These are phyloP conservation scores for Hymenoscyphus linearis DNA, from an alignment of 2,329 filamentous ascomycete genomes.

Conservation along the genomic window DNA sequence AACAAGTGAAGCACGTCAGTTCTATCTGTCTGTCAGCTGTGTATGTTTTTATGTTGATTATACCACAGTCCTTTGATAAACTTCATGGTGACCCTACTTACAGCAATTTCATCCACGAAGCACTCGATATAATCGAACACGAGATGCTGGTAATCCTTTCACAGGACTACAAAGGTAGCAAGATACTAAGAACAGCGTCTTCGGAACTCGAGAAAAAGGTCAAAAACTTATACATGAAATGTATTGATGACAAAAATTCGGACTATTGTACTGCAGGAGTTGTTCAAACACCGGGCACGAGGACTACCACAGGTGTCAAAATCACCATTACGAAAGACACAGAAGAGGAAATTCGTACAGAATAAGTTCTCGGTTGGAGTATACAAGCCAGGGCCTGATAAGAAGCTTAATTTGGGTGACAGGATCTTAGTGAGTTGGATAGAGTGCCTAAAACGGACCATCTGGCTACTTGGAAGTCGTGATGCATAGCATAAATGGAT, in stretches of 20 bases:
- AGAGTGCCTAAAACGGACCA: neutral
- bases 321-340: neutral
- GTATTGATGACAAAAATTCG: neutral
- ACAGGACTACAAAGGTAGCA: neutral
- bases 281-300: neutral
- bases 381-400: neutral
- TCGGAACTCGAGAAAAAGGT: neutral
- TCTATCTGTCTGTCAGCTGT: neutral
- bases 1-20: neutral
- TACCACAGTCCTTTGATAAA: neutral
- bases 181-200: neutral
- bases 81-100: neutral
- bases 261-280: neutral
- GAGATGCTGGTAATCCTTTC: slow-evolving; percentile 5
- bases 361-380: neutral
- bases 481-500: too few species aligned
- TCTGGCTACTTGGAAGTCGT: neutral
- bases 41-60: neutral
- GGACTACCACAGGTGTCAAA: neutral
- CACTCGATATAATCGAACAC: slow-evolving; percentile 8
- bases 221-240: neutral
- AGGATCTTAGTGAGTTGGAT: neutral
- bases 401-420: neutral
- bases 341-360: neutral
- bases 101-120: slow-evolving; percentile 7